Evolutionary conservation across 352 stramenopile species (phyloP).

Genomic region (Phytopythium kandeliae): DNA sequence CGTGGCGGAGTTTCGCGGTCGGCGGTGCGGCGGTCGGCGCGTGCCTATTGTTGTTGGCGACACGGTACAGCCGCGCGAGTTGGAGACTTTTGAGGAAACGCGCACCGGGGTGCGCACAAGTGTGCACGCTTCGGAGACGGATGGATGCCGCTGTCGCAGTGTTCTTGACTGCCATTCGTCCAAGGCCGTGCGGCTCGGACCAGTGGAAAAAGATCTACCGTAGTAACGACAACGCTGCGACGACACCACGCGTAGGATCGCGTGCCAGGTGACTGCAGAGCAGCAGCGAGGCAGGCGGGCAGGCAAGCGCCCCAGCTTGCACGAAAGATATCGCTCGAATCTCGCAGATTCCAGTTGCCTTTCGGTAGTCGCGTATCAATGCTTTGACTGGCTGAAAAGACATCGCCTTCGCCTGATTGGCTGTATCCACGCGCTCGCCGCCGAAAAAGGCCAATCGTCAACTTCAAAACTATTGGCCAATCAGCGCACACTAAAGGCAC

Average conservation of each 20-base stretch:
- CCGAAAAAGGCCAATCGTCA: conserved; percentile 1
- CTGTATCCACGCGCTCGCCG: neutral
- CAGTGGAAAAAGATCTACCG: neutral
- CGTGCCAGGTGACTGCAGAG: too few relatives aligned
- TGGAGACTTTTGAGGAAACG: neutral
- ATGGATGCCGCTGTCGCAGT: too few relatives aligned
- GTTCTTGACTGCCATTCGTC: too few relatives aligned
- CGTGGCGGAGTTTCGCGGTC: too few relatives aligned
- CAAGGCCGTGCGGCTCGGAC: neutral
- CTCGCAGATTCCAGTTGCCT: conserved; percentile 6
- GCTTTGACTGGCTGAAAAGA: neutral
- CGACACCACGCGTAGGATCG: too few relatives aligned
- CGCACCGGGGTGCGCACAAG: neutral
- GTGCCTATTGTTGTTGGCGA: neutral
- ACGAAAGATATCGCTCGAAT: conserved; percentile 1
- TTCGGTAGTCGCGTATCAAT: conserved; percentile 1
- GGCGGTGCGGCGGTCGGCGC: too few relatives aligned
- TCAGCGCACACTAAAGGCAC: neutral
- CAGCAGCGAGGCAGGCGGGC: too few relatives aligned
- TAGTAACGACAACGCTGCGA: too few relatives aligned
- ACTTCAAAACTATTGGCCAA: conserved; percentile 3
- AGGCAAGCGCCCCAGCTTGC: too few relatives aligned
- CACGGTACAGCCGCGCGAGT: neutral
- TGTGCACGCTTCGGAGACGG: neutral
- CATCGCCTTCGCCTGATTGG: neutral